Evolutionary conservation across 208 protist genomes (phyloP), one percentile per base, ranked within the genome.

Genomic region (Wallacemonas sp.): DNA sequence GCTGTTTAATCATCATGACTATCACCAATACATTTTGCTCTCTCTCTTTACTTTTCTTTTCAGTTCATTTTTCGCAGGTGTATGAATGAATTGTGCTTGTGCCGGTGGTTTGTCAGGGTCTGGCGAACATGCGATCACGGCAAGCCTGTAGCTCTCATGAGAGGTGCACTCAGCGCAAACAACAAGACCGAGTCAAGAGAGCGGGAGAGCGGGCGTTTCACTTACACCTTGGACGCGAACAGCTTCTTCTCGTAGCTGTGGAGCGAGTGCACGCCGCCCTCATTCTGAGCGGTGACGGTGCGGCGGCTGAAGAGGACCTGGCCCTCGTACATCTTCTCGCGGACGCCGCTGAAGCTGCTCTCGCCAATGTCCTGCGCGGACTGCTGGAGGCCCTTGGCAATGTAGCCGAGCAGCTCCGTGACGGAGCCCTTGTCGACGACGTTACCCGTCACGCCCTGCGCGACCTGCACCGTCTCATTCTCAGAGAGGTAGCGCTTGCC

Each of bases 361-460:
- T 94, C 84, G 36, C 95, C 95, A 70, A 97, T 95, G 73, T 98
- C 95, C 82, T 98, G 95, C 39, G 87, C 86, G 10, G 90, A 89
- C 80, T 98, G 95, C 77, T 97, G 91, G 20, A 98, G 72, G 12
- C 94, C 94, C 74, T 97, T 92, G 32, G 84, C 77, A 26, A 97
- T 80, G 86, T 98, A 98, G 32, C 71, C 88, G 8, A 97, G 57
- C 46, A 97, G 92, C 65, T 88, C 77, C 63, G 68, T 54, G 22
- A 93, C 83, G 38, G 84, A 93, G 33, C 95, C 95, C 85, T 97
- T 97, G 77, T 98, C 95, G 22, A 93, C 74, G 46, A 97, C 92
- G 49, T 86, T 82, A 26, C 95, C 95, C 14, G 82, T 81, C 25
- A 98, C 95, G 20, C 95, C 95, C 80, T 98, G 95, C 5, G 95